Evolutionary conservation across 768 basidiomycete species (phyloP), one percentile per base, ranked within the genome.

Genomic region (Psilocybe cyanescens): DNA sequence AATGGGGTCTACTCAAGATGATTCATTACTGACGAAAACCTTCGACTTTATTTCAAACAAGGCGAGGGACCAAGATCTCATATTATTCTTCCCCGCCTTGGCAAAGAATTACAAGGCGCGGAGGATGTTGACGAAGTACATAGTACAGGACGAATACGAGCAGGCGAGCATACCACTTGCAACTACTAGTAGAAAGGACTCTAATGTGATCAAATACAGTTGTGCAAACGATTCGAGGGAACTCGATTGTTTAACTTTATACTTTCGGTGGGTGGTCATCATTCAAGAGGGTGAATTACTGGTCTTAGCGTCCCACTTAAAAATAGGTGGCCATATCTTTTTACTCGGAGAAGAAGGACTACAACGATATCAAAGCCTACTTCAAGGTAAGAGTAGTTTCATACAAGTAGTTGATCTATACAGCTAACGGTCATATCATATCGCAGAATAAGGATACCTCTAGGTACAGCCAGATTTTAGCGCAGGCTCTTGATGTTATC

Each of bases 131-230:
- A 81, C 81, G 2, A 70, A 82, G 45, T 91, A 87, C 74, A 86
- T 93, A n/a, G n/a, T n/a, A 77, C 83, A 86, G 76, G 80, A 86
- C 39, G 83, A 93, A 68, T 94, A 88, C 70, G 82, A 87, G 56
- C 65, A 63, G 16, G 90, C 89, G 68, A 67, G 86, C 74, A 45
- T 19, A 41, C 37, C 24, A 8, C 47, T n/a, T 39, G 14, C 3
- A 29, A 35, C 24, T 24, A 17, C 4, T 33, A 3, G 0, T 11
- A 44, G 12, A 24, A 39, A 11, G n/a, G 19, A 45, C 55, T 30
- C 53, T 57, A 35, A 41, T 53, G 19, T 11, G 57, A 54, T 16
- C 19, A n/a, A 58, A 52, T 55, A 37, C 69, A 90, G 86, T 73
- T 92, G 35, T 80, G 81, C 70, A 85, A 88, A 70, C 83, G 88